These are phyloP conservation scores for Eudorina sp. DNA, from an alignment of 139 green algal species.

Conservation along the genomic window DNA sequence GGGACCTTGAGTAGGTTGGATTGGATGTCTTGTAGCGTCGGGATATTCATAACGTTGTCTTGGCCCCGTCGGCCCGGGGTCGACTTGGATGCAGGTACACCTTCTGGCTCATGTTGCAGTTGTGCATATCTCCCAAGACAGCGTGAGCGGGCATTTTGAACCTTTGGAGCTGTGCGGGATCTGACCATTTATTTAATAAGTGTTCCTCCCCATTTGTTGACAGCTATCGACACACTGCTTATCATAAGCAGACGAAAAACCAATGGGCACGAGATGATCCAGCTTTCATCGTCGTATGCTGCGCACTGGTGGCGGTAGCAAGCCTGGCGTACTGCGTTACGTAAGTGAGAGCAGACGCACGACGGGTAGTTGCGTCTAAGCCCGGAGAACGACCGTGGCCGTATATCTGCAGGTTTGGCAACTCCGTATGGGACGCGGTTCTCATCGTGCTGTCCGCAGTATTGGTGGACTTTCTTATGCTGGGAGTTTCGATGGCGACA, in stretches of 20 bases:
- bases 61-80: too few relatives aligned
- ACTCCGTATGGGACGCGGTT: slow-evolving; percentile 72
- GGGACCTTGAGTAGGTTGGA: slow-evolving; percentile 89
- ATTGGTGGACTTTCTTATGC: slow-evolving; percentile 89
- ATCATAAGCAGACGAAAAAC: slow-evolving; percentile 98
- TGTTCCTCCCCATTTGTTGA: neutral
- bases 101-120: slow-evolving; percentile 96
- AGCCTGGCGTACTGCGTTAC: slow-evolving; percentile 86
- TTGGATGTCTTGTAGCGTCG: neutral
- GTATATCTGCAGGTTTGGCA: slow-evolving; percentile 82
- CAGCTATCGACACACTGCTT: slow-evolving; percentile 96
- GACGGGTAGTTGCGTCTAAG: too few relatives aligned
- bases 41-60: neutral
- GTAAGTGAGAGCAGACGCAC: slow-evolving; percentile 67
- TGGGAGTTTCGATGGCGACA: slow-evolving; percentile 86
- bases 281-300: slow-evolving; percentile 91
- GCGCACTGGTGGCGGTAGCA: slow-evolving; percentile 77
- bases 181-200: neutral
- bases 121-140: slow-evolving; percentile 92
- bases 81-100: slow-evolving; percentile 83
- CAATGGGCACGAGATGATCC: slow-evolving; percentile 98
- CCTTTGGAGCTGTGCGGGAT: neutral
- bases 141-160: slow-evolving; percentile 69
- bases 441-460: slow-evolving; percentile 76
- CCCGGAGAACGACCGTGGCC: too few relatives aligned